A percentile compares a stretch with the other conserved stretches of the same genome.
Evolutionary conservation across 2,329 filamentous ascomycete species (phyloP).

Genomic region (Rutstroemia sp.): DNA sequence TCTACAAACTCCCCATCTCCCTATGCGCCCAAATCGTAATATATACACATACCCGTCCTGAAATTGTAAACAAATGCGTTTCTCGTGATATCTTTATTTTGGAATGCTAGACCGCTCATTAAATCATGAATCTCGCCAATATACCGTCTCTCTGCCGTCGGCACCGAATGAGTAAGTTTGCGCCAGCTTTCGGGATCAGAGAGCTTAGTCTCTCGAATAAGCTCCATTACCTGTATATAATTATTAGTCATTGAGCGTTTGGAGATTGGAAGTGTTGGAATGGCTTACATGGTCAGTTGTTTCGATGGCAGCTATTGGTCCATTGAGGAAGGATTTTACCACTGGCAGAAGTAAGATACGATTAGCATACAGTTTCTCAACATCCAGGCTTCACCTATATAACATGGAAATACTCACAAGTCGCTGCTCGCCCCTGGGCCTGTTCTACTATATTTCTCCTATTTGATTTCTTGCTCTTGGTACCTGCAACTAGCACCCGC

Average conservation of each 20-base stretch:
- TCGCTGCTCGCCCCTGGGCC: conserved; percentile 51
- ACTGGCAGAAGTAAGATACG: conserved; percentile 30
- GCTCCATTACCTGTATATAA: conserved; percentile 44
- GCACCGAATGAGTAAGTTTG: conserved; percentile 68
- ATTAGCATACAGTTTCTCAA: background rate
- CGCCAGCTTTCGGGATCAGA: conserved; percentile 81
- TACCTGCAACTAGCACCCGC: conserved; percentile 74
- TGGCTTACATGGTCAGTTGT: conserved; percentile 64
- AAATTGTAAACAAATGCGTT: conserved; percentile 93
- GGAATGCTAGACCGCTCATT: conserved; percentile 53
- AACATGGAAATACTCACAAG: conserved; percentile 26
- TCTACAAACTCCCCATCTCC: background rate
- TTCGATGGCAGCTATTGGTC: conserved; percentile 82
- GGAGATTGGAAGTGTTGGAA: background rate
- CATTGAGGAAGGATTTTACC: conserved; percentile 63
- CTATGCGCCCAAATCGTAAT: conserved; percentile 63
- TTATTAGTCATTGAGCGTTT: background rate
- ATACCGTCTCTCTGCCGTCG: conserved; percentile 73
- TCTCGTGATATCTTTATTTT: conserved; percentile 50
- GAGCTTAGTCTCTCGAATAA: conserved; percentile 66
- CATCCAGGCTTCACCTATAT: background rate
- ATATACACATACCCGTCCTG: conserved; percentile 72
- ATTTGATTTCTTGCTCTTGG: conserved; percentile 86
- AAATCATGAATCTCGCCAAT: conserved; percentile 75
- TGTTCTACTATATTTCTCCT: conserved; percentile 80